Conservation (phyloP, 139 green algal species). For the Dunaliella sp. region DNA sequence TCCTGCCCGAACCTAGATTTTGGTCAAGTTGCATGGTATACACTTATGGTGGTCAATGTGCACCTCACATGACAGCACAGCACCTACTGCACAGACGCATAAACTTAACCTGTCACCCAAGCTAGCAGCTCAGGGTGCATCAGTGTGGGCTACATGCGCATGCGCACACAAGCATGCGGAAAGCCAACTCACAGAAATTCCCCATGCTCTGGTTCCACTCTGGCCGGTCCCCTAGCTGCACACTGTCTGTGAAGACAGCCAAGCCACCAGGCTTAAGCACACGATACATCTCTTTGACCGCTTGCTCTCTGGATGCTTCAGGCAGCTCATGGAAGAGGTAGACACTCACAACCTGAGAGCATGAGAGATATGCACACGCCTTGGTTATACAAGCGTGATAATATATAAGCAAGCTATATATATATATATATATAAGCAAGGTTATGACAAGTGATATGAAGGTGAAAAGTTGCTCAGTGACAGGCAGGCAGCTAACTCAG, state of each 20-base stretch:
- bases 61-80: background rate
- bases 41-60: too few relatives aligned
- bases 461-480: too few relatives aligned
- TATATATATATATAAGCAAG: too few relatives aligned
- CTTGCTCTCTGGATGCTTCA: conserved; percentile 30
- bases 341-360: conserved; percentile 47
- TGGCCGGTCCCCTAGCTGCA: conserved; percentile 56
- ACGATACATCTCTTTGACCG: conserved; percentile 64
- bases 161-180: background rate
- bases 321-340: conserved; percentile 92
- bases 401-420: too few relatives aligned
- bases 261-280: conserved; percentile 60
- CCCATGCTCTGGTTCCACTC: conserved; percentile 48
- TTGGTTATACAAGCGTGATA: too few relatives aligned
- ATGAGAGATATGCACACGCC: too few relatives aligned
- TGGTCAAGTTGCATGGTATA: too few relatives aligned
- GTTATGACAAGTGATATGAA: too few relatives aligned
- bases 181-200: conserved; percentile 36
- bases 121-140: background rate
- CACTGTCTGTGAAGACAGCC: conserved; percentile 57
- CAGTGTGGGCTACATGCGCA: background rate
- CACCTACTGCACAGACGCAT: background rate
- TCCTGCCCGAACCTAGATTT: too few relatives aligned
- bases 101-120: background rate
- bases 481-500: too few relatives aligned